Evolutionary conservation across 2,329 filamentous ascomycete genomes (phyloP).

Genomic region (Macroventuria anomochaeta): DNA sequence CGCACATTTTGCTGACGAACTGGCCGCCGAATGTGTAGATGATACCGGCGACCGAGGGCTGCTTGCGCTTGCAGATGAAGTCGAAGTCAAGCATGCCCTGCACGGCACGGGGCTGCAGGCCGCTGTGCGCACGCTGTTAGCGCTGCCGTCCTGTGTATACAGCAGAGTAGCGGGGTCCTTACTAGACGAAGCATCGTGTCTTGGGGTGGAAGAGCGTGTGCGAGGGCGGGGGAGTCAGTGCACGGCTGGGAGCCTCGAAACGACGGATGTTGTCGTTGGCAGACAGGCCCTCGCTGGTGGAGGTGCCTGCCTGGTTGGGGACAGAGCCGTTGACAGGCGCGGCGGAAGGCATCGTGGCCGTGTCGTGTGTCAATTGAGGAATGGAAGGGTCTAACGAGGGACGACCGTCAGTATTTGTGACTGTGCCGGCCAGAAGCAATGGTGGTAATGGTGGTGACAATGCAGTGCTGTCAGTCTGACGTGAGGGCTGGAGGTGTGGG

Average conservation of each 20-base stretch:
- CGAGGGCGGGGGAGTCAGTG: conserved; percentile 83
- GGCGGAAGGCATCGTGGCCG: conserved; percentile 54
- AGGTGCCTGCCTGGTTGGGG: conserved; percentile 40
- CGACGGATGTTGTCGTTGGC: conserved; percentile 99
- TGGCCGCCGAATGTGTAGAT: conserved; percentile 99
- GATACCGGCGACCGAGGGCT: conserved; percentile 95
- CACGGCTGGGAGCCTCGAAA: conserved; percentile 90
- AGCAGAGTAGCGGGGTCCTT: conserved; percentile 49
- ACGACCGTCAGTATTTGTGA: conserved; percentile 25
- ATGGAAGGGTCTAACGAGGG: conserved; percentile 14
- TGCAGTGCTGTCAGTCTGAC: conserved; percentile 27
- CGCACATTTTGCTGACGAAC: conserved; percentile 99
- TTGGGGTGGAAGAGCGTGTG: conserved; percentile 98
- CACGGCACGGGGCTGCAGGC: conserved; percentile 84
- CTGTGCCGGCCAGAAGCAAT: conserved; percentile 1
- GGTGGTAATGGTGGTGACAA: not conserved
- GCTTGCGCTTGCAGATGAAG: conserved; percentile 99
- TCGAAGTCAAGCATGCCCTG: conserved; percentile 88
- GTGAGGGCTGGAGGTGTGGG: conserved; percentile 29
- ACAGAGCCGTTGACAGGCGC: conserved; percentile 45
- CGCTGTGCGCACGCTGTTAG: conserved; percentile 58
- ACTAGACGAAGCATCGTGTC: conserved; percentile 99
- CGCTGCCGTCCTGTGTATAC: conserved; percentile 10
- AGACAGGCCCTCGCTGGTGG: conserved; percentile 57
- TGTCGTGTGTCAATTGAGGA: conserved; percentile 28